Evolutionary conservation across 805 yeast genomes (phyloP).

Genomic region (Saccharomycopsis olivae): DNA sequence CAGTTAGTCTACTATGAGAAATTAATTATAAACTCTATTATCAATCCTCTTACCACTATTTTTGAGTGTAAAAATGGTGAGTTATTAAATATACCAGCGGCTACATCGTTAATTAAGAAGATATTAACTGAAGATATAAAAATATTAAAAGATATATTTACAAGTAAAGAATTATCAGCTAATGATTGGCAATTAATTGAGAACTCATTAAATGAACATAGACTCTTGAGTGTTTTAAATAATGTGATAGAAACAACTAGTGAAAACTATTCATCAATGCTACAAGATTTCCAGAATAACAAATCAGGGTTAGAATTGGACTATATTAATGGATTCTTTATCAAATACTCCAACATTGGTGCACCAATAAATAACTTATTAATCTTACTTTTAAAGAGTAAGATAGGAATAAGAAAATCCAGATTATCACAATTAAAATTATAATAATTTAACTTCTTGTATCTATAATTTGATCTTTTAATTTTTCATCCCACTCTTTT

Average conservation of each 20-base stretch:
- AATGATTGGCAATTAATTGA: conserved; percentile 22
- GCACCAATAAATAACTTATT: conserved; percentile 16
- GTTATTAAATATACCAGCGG: conserved; percentile 31
- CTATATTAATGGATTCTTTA: conserved; percentile 75
- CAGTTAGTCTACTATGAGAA: conserved; percentile 61
- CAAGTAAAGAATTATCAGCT: conserved; percentile 16
- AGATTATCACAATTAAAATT: background rate
- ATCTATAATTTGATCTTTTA: conserved; percentile 62
- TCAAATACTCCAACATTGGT: conserved; percentile 38
- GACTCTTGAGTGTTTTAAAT: conserved; percentile 29
- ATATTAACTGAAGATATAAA: conserved; percentile 37
- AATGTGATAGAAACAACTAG: conserved; percentile 38
- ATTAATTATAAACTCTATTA: conserved; percentile 68
- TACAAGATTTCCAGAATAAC: conserved; percentile 39
- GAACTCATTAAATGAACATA: conserved; percentile 26
- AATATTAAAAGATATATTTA: conserved; percentile 24
- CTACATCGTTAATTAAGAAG: conserved; percentile 26
- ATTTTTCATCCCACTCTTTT: conserved; percentile 61
- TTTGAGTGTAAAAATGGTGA: conserved; percentile 74
- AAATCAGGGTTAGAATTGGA: conserved; percentile 64
- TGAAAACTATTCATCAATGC: conserved; percentile 42
- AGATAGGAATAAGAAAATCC: conserved; percentile 5
- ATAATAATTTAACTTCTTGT: conserved; percentile 28
- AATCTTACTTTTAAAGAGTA: conserved; percentile 11
- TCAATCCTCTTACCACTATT: conserved; percentile 75